Percentiles rank a stretch among this genome's conserved stretches.
phyloP scores from a whole-genome alignment of 768 basidiomycete species.

The Mycena polygramma region DNA sequence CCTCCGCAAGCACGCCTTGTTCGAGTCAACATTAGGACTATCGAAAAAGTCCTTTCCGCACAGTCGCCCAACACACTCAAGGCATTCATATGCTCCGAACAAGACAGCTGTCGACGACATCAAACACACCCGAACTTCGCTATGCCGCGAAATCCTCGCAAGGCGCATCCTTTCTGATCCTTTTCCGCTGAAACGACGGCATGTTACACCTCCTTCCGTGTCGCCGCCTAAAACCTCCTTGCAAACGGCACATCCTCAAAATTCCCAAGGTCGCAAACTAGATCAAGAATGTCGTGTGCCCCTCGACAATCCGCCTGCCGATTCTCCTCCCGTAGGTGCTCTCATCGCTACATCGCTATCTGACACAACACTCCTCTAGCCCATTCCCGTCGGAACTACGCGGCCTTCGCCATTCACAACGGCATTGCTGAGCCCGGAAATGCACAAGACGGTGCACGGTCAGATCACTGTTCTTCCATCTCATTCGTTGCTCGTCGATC shows the following conservation, averaged over 20 bases:
- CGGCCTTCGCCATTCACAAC: constrained; percentile 57
- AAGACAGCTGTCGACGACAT: constrained; percentile 38
- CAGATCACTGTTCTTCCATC: constrained; percentile 66
- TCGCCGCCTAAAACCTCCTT: constrained; percentile 3
- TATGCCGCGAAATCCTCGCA: constrained; percentile 38
- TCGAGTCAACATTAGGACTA: constrained; percentile 24
- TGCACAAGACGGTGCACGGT: constrained; percentile 63
- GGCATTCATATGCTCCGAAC: constrained; percentile 28
- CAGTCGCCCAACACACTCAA: constrained; percentile 9
- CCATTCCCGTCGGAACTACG: constrained; percentile 50
- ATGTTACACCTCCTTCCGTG: constrained; percentile 9
- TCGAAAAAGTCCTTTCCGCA: constrained; percentile 23
- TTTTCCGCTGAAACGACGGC: constrained; percentile 32
- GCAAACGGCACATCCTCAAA: not conserved
- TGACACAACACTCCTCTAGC: not conserved
- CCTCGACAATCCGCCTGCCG: constrained; percentile 4
- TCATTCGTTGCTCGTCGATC: constrained; percentile 64
- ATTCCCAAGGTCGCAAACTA: not conserved
- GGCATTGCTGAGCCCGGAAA: constrained; percentile 49
- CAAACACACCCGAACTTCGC: constrained; percentile 40
- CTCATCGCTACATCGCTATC: not conserved
- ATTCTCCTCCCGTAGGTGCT: constrained; percentile 27
- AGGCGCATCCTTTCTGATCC: constrained; percentile 52
- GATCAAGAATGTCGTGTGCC: constrained; percentile 10
- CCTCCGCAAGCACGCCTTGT: constrained; percentile 34